Base-by-base conservation (phyloP, 495 filamentous ascomycete species). In the Aspergillus asperescens region DNA sequence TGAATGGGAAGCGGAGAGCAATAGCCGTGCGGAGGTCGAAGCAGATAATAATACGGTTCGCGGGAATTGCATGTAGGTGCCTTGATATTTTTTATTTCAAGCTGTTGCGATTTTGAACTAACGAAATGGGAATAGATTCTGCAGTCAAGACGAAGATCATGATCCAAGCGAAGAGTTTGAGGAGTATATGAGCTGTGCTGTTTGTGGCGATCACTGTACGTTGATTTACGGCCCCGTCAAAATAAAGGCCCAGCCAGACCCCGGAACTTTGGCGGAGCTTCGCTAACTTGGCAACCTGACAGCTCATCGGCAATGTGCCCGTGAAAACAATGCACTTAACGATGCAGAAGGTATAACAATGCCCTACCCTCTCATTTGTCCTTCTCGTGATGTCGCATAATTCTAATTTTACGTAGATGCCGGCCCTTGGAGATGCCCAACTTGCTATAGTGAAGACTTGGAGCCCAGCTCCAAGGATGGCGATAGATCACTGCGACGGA, bases 251-350 rank as follows among this genome's bases (percentile, higher is more conserved):
- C 63, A 54, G 59, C 45, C 55, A 59, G 18, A 46, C 62, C 51
- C 54, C 53, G 56, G 56, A 48, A 54, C 52, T 58, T 62, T 64
- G 56, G 37, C 60, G 62, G 62, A 58, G 48, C 29, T 65, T 54
- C 32, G 50, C 73, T 74, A 59, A 69, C 63, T 60, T 59, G 62
- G 62, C 56, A 55, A 54, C 50, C 55, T 59, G 55, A 62, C 50
- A 76, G 92, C 92, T 52, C 92, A 97, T 77, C 83, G 87, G 61
- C 88, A 96, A 81, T 97, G 92, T 70, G 93, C 91, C 52, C 84
- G 89, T 57, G 82, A 85, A 63, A 83, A 83, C 60, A 82, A 84
- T 48, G 84, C 87, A 35, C 74, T 94, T 59, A 76, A 77, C 43
- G 73, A 82, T 52, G 78, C 79, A 49, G 84, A 87, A 66, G 84